Evolutionary conservation across 2,329 filamentous ascomycete species (phyloP).

Genomic region (Trichoderma sp.): DNA sequence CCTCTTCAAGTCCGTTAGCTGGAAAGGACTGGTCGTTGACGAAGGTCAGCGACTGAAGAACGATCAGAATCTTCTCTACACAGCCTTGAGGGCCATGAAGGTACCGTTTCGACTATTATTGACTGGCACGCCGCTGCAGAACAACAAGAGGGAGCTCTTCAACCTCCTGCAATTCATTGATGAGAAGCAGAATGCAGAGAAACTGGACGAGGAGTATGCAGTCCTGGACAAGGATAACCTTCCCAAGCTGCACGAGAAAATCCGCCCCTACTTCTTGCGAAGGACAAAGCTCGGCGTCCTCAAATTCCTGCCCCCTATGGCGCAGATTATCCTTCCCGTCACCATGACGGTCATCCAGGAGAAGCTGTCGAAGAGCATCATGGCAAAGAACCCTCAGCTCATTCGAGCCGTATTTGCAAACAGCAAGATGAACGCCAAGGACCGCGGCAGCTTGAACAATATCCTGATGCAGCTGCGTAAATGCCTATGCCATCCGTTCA

Average conservation of each 20-base stretch:
- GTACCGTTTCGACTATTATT: slow-evolving; percentile 84
- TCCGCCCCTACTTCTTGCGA: slow-evolving; percentile 69
- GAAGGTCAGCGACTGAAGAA: slow-evolving; percentile 96
- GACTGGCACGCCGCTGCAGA: slow-evolving; percentile 91
- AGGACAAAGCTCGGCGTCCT: slow-evolving; percentile 90
- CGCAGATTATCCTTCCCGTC: slow-evolving; percentile 93
- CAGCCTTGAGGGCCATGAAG: slow-evolving; percentile 69
- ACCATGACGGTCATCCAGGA: slow-evolving; percentile 94
- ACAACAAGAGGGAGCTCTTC: slow-evolving; percentile 92
- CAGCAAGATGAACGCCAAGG: slow-evolving; percentile 65
- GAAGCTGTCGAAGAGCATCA: slow-evolving; percentile 89
- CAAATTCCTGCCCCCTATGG: slow-evolving; percentile 88
- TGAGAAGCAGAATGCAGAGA: slow-evolving; percentile 65
- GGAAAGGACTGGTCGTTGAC: slow-evolving; percentile 88
- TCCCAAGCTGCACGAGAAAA: slow-evolving; percentile 76
- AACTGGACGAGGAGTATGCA: slow-evolving; percentile 73
- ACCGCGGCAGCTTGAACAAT: slow-evolving; percentile 84
- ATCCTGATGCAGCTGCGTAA: slow-evolving; percentile 95
- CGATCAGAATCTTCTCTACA: slow-evolving; percentile 81
- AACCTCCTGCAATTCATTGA: slow-evolving; percentile 97
- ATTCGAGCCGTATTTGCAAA: slow-evolving; percentile 84
- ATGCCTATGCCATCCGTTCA: slow-evolving; percentile 92
- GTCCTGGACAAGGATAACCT: slow-evolving; percentile 84
- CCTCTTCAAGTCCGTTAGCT: slow-evolving; percentile 72
- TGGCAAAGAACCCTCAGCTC: slow-evolving; percentile 85